A percentile compares a stretch with the other conserved stretches of the same genome.
Evolutionary conservation across 768 basidiomycete species (phyloP).

Genomic region (Rhizopogon vesiculosus): DNA sequence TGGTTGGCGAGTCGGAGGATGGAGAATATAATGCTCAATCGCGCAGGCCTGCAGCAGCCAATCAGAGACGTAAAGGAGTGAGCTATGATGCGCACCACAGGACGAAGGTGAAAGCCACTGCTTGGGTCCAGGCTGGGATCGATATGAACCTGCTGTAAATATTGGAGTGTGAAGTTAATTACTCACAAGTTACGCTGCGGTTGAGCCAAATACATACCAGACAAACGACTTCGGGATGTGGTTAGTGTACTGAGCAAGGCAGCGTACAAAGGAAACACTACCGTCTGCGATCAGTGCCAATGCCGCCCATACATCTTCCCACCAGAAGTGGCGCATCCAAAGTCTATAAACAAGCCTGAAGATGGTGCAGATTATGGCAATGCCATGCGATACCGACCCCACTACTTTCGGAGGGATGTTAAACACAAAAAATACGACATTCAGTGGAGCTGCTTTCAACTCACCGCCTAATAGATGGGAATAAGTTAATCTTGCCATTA

Average conservation of each 20-base stretch:
- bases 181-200: slow-evolving; percentile 1
- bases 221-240: background rate
- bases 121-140: slow-evolving; percentile 8
- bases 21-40: slow-evolving; percentile 20
- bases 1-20: slow-evolving; percentile 15
- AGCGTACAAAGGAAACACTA: background rate
- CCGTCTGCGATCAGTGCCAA: slow-evolving; percentile 17
- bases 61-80: background rate
- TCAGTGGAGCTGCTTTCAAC: background rate
- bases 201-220: slow-evolving; percentile 9
- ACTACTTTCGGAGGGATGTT: slow-evolving; percentile 10
- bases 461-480: background rate
- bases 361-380: slow-evolving; percentile 19
- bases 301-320: slow-evolving; percentile 24
- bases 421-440: background rate
- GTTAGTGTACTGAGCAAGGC: background rate
- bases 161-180: background rate
- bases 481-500: background rate
- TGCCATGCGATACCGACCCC: slow-evolving; percentile 9
- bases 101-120: slow-evolving; percentile 12
- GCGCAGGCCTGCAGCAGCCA: slow-evolving; percentile 12
- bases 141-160: background rate
- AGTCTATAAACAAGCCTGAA: slow-evolving; percentile 19
- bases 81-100: slow-evolving; percentile 11
- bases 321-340: slow-evolving; percentile 19